Evolutionary conservation across 805 yeast genomes (phyloP).

Genomic region (Lipomyces yamadae): DNA sequence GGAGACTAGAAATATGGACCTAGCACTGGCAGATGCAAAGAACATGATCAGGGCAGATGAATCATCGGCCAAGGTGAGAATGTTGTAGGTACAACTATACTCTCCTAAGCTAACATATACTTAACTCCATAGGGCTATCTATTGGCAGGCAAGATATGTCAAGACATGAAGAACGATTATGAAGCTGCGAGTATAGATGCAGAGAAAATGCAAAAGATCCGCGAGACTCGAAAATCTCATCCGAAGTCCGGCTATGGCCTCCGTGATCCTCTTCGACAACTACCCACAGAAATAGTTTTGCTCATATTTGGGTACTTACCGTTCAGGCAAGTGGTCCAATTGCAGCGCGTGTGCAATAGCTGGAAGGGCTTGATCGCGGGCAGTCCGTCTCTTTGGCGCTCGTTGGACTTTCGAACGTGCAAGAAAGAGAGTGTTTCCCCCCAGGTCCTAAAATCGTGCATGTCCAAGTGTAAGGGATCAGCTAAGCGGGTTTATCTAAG

Average conservation of each 20-base stretch:
- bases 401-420: slow-evolving; percentile 4
- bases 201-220: neutral
- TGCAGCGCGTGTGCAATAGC: slow-evolving; percentile 1
- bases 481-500: neutral
- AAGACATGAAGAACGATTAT: slow-evolving; percentile 1
- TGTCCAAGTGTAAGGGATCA: neutral
- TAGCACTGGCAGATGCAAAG: neutral
- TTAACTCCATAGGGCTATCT: neutral
- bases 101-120: neutral
- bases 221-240: neutral
- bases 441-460: slow-evolving; percentile 1
- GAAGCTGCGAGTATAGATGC: neutral
- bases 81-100: neutral
- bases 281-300: slow-evolving; percentile 3
- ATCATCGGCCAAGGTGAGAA: neutral
- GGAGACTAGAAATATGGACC: neutral
- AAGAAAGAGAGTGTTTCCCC: neutral
- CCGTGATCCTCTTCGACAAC: neutral
- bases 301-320: neutral
- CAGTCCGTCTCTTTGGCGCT: slow-evolving; percentile 1
- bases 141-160: slow-evolving; percentile 2
- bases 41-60: neutral
- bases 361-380: neutral
- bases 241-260: neutral
- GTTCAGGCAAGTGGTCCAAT: slow-evolving; percentile 4